Percentiles rank a stretch among this genome's conserved stretches.
phyloP scores from a whole-genome alignment of 345 rosid species.

The Boechera divaricarpa region DNA sequence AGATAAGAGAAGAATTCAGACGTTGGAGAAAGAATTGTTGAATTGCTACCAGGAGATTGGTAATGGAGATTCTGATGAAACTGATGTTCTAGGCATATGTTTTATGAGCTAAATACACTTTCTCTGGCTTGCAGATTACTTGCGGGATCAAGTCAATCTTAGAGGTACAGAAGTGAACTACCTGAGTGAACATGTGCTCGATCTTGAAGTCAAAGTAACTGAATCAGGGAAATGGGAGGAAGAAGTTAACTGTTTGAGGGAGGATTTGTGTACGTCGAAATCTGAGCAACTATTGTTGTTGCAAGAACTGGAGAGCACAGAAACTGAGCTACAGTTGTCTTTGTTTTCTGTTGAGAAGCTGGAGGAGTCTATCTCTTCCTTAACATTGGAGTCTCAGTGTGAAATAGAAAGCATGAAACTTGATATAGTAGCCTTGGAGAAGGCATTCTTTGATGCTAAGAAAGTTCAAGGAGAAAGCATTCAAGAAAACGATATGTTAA shows the following conservation, averaged over 20 bases:
- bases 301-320: slow-evolving; percentile 61
- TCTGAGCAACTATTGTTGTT: slow-evolving; percentile 53
- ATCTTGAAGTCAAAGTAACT: slow-evolving; percentile 60
- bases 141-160: slow-evolving; percentile 66
- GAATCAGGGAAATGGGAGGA: slow-evolving; percentile 53
- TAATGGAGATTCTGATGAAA: slow-evolving; percentile 37
- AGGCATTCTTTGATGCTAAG: slow-evolving; percentile 54
- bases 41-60: slow-evolving; percentile 83
- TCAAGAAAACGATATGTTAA: slow-evolving; percentile 27
- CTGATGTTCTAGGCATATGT: background rate
- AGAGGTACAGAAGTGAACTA: slow-evolving; percentile 55
- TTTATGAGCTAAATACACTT: background rate
- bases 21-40: slow-evolving; percentile 63
- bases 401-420: slow-evolving; percentile 82
- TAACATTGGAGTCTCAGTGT: slow-evolving; percentile 67
- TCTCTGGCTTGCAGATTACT: slow-evolving; percentile 55
- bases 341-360: slow-evolving; percentile 59
- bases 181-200: slow-evolving; percentile 55
- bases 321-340: slow-evolving; percentile 58
- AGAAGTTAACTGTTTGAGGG: slow-evolving; percentile 48
- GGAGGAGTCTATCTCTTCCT: slow-evolving; percentile 63
- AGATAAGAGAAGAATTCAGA: slow-evolving; percentile 56
- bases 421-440: slow-evolving; percentile 65
- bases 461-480: slow-evolving; percentile 55
- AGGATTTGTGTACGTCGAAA: slow-evolving; percentile 56